A percentile compares a stretch with the other conserved stretches of the same genome.
Evolutionary conservation across 106 monocot species (phyloP).

Genomic region (Narthecium ossifragum): DNA sequence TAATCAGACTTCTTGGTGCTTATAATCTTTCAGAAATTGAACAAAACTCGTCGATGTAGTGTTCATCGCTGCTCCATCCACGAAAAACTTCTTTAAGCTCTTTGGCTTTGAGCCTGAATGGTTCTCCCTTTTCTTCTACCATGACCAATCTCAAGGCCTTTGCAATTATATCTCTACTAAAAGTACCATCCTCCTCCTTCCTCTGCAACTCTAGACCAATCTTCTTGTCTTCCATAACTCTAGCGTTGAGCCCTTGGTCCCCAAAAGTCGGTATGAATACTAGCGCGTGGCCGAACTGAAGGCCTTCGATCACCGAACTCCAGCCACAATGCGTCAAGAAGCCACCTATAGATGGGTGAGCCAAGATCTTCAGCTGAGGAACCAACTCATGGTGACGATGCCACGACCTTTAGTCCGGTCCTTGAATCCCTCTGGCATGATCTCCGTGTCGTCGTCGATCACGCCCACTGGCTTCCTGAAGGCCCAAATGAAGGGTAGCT

Average conservation of each 20-base stretch:
- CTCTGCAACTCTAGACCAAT: constrained; percentile 14
- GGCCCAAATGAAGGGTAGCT: constrained; percentile 33
- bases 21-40: neutral
- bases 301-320: constrained; percentile 18
- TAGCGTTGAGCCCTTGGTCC: constrained; percentile 17
- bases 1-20: too few relatives aligned
- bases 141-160: constrained; percentile 9
- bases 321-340: constrained; percentile 31
- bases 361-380: constrained; percentile 21
- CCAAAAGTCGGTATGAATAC: constrained; percentile 12
- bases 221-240: constrained; percentile 10
- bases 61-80: neutral
- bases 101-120: neutral
- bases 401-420: constrained; percentile 12
- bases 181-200: constrained; percentile 6
- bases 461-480: constrained; percentile 4
- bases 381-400: constrained; percentile 13
- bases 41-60: constrained; percentile 2
- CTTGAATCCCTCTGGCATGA: constrained; percentile 29
- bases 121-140: constrained; percentile 4
- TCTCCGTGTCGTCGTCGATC: neutral
- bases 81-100: neutral
- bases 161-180: constrained; percentile 10
- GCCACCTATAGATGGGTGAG: constrained; percentile 22
- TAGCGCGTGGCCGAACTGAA: constrained; percentile 3